These are phyloP conservation scores for sweet orange (Citrus sinensis) DNA, from an alignment of 345 rosid genomes.

Conservation along the genomic window DVS_A1.0 CM039164.1:819501-820000, in stretches of 20 bases:
- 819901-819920: constrained; percentile 61
- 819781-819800: neutral
- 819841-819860: constrained; percentile 1
- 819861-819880: neutral
- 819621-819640: neutral
- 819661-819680: neutral
- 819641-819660: neutral
- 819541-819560: neutral
- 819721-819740: neutral
- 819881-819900: neutral
- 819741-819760: no score
- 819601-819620: neutral
- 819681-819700: neutral
- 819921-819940: constrained; percentile 78
- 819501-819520: neutral
- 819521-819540: neutral
- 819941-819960: constrained; percentile 90
- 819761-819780: neutral
- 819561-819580: neutral
- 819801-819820: neutral
- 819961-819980: constrained; percentile 98
- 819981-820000: constrained; percentile 76
- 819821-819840: neutral
- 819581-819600: neutral
- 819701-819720: neutral